Percentiles rank a stretch among this genome's conserved stretches.
phyloP scores from a whole-genome alignment of 495 filamentous ascomycete species.

The Xylaria sp. region DNA sequence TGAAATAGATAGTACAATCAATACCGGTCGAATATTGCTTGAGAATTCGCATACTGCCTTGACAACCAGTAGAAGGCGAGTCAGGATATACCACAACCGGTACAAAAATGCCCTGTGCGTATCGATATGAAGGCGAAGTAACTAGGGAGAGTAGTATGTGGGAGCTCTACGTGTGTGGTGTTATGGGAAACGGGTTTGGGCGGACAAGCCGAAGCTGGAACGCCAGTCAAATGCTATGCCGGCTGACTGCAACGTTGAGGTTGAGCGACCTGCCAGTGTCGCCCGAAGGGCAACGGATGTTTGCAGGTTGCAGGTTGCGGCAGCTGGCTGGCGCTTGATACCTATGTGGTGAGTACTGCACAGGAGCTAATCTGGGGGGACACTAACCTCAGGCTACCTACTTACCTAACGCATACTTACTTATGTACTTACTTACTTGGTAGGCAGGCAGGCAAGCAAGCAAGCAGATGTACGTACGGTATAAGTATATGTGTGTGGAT shows the following conservation, averaged over 20 bases:
- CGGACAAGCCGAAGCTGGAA: not conserved
- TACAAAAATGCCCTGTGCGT: too few relatives aligned
- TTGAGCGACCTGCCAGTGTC: not conserved
- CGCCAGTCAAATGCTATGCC: not conserved
- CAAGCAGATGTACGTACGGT: not conserved
- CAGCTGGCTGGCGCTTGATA: conserved; percentile 1
- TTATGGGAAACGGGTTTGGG: not conserved
- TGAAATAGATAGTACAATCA: not conserved
- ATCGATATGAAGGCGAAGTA: too few relatives aligned
- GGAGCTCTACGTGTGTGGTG: not conserved
- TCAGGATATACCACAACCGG: not conserved
- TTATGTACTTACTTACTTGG: too few relatives aligned
- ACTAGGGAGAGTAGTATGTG: too few relatives aligned
- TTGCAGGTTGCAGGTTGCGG: not conserved
- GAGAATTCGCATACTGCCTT: not conserved
- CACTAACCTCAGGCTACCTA: too few relatives aligned
- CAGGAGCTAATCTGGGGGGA: too few relatives aligned
- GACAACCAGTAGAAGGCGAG: not conserved
- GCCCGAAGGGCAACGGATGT: not conserved
- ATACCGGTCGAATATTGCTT: not conserved
- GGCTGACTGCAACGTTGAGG: not conserved
- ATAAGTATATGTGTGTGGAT: not conserved
- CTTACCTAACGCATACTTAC: too few relatives aligned
- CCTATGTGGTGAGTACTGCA: too few relatives aligned
- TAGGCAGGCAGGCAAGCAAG: not conserved